Evolutionary conservation across 176 grass and related monocot species (phyloP).

Genomic region (Bothriochloa decipiens): DNA sequence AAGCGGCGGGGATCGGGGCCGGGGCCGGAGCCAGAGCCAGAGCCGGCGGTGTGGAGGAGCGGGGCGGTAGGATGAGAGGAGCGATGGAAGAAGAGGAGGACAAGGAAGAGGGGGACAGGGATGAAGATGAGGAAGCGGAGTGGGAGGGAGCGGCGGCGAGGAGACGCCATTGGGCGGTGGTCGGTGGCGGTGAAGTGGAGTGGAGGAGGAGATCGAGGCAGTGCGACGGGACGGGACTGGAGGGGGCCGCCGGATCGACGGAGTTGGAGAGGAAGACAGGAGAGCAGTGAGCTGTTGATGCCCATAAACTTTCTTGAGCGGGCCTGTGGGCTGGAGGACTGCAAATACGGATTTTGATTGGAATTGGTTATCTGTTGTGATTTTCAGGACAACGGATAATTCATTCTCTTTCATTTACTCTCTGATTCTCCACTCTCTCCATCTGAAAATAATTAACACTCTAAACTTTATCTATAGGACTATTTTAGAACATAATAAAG

Average conservation of each 20-base stretch:
- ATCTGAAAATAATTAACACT: too few relatives aligned
- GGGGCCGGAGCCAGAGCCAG: not conserved
- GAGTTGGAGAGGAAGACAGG: not conserved
- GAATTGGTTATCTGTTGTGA: too few relatives aligned
- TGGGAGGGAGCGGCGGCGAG: conserved; percentile 54
- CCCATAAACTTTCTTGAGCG: not conserved
- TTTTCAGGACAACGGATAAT: too few relatives aligned
- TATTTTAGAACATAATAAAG: too few relatives aligned
- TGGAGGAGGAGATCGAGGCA: conserved; percentile 12
- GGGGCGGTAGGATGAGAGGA: conserved; percentile 28
- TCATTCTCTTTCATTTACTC: too few relatives aligned
- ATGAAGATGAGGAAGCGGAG: conserved; percentile 50
- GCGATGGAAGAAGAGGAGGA: conserved; percentile 42
- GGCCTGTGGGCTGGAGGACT: not conserved
- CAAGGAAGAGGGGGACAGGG: conserved; percentile 48
- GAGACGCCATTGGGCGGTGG: conserved; percentile 49
- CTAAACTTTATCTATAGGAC: too few relatives aligned
- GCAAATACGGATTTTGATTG: not conserved
- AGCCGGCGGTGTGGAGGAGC: conserved; percentile 1
- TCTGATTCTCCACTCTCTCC: too few relatives aligned
- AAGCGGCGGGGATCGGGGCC: conserved; percentile 52
- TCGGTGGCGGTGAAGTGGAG: not conserved
- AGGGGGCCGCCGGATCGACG: not conserved
- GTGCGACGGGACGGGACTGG: not conserved
- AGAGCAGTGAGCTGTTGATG: not conserved